Evolutionary conservation across 495 filamentous ascomycete species (phyloP), one percentile per base, ranked within the genome.

Genomic region (Aspergillus saccharolyticus): DNA sequence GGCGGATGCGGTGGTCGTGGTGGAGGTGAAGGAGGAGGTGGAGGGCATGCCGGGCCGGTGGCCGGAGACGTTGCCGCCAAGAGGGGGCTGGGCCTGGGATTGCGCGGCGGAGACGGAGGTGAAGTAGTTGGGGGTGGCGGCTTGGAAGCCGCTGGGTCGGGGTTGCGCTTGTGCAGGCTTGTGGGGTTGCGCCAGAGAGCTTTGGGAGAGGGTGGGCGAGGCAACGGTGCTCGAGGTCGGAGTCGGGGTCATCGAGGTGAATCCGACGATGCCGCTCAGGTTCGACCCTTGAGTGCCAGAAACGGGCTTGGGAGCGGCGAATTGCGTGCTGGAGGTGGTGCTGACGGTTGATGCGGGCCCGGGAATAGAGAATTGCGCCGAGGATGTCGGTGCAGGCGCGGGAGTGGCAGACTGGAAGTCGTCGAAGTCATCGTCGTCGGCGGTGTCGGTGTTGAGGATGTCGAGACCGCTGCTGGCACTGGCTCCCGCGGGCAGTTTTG

Each of bases 371-470:
- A 81, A 79, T 42, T 72, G 68, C 53, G 67, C 75, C 51, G 77
- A 59, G 17, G 75, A 67, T 45, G 79, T 65, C 22, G 77, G 62
- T 47, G 76, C 61, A 28, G 75, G 64, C 20, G 80, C 74, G 17
- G 90, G 85, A 4, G 88, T 78, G 16, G 95, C 94, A n/a, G 91
- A 92, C 71, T 96, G 90, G 80, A 97, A 97, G 68, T 97, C 95
- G 67, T 97, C 94, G 63, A 97, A 97, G 51, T 97, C 95, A 63
- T 98, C 94, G 62, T 98, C 93, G 58, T 95, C 91, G 16, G 63
- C 76, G 15, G 65, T 69, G 4, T 56, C 71, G 15, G 76, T 65
- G 55, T 80, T 74, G 28, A 89, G 71, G 42, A 85, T 77, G 42
- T 80, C 83, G 53, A 88, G 73, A 19, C 78, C 83, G 50, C 72